Conservation (phyloP, 192 early-diverging fungal species). For the Coemansia sp. region DNA sequence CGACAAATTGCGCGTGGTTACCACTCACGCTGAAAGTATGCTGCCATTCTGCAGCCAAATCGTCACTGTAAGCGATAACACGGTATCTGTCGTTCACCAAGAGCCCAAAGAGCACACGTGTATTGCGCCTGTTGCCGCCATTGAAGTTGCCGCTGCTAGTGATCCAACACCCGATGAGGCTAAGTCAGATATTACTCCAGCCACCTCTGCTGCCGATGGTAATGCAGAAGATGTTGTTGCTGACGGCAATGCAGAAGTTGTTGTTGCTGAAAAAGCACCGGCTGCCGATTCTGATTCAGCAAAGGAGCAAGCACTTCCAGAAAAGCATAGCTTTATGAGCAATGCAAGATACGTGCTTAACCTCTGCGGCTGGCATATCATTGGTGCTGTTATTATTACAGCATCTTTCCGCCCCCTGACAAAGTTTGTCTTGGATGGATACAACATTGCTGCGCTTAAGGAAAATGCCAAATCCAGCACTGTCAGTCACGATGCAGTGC, state of each 20-base stretch:
- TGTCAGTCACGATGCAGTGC: not conserved
- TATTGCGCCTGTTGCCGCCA: not conserved
- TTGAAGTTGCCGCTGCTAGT: not conserved
- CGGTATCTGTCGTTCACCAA: not conserved
- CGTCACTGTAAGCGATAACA: not conserved
- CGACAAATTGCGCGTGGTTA: slow-evolving; percentile 4
- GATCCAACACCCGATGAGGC: not conserved
- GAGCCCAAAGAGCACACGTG: not conserved
- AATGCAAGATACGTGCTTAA: not conserved
- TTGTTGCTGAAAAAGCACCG: not conserved
- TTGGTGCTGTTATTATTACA: not conserved
- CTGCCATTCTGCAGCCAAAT: slow-evolving; percentile 8
- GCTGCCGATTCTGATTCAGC: not conserved
- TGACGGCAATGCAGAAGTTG: no score
- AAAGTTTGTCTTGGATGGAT: slow-evolving; percentile 26
- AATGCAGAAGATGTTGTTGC: no score
- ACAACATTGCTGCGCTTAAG: slow-evolving; percentile 21
- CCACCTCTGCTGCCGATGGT: not conserved
- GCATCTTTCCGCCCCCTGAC: slow-evolving; percentile 1
- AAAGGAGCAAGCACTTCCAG: not conserved
- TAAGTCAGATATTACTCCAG: not conserved
- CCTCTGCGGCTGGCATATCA: not conserved
- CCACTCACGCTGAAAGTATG: slow-evolving; percentile 1
- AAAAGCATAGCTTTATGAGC: not conserved
- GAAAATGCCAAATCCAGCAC: not conserved